Conservation (phyloP, 441 rosid species). For the Francoa sonchifolia region DNA sequence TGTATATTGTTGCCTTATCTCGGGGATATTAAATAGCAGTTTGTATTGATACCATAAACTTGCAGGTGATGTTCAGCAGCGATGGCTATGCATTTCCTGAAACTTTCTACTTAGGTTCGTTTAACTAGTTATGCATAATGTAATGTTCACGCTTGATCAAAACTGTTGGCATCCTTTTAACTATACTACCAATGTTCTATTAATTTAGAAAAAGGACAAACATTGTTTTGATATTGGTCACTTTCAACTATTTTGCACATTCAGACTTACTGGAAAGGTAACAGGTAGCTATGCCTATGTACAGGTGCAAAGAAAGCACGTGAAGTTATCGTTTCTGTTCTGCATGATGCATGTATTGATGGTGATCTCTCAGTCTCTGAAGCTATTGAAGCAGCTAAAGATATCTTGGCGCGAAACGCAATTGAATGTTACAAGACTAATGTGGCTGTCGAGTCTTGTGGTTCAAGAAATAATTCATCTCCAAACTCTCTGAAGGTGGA, state of each 20-base stretch:
- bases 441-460: constrained; percentile 11
- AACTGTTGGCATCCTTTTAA: no score
- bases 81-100: constrained; percentile 94
- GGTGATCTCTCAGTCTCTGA: constrained; percentile 65
- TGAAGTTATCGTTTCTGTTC: constrained; percentile 55
- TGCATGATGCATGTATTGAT: constrained; percentile 53
- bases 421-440: constrained; percentile 53
- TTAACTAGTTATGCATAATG: no score
- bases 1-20: no score
- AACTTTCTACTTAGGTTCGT: constrained; percentile 74
- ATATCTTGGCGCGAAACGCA: constrained; percentile 56
- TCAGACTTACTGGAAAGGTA: constrained; percentile 4
- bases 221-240: no score
- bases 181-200: no score
- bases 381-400: constrained; percentile 76
- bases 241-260: no score
- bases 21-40: no score
- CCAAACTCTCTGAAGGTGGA: constrained; percentile 17
- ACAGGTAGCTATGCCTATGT: no score
- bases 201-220: no score
- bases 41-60: constrained; percentile 9
- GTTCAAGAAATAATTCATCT: constrained; percentile 18
- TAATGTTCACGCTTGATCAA: no score
- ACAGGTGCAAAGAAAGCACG: constrained; percentile 78
- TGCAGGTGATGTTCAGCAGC: constrained; percentile 96